Base-by-base conservation (phyloP, 2,329 filamentous ascomycete species). In the Talaromyces sp. region DNA sequence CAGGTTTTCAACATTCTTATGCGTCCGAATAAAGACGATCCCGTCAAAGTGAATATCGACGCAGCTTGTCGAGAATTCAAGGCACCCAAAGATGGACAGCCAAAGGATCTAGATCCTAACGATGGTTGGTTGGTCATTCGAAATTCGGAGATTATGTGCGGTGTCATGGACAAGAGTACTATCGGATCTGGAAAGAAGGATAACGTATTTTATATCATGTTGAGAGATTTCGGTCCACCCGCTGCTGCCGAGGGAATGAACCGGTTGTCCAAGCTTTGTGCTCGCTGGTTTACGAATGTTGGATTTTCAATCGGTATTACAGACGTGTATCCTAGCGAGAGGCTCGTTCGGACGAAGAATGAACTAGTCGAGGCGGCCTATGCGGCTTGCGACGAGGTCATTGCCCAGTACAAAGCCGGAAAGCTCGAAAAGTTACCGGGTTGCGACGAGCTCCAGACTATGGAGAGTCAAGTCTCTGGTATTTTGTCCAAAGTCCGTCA, bases 151-250 rank as follows among this genome's bases (percentile, higher is more conserved):
- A 89, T 98, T 68, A 96, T 99, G 91, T 98, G 94, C 74, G 95
- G 95, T 67, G 87, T 90, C 67, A 97, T 98, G 93, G 95, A 99
- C 82, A 99, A 99, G 79, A 91, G 92, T 1, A 98, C 93, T 0
- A 92, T 99, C n/a, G 95, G 95, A 71, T 89, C 92, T 5, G 95
- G 95, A 72, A 98, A 98, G 82, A 99, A 99, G 75, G 94, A 97
- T 76, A 97, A 93, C 0, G 89, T 99, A 22, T 99, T 98, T 75
- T 99, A 97, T 74, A 91, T 98, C 65, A 94, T 99, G 74, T 87
- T 98, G 71, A 87, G 95, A 82, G 95, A 99, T 80, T 99, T 91
- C 72, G 95, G 95, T 0, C 91, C 93, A 1, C 91, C 96, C 63
- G 89, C 91, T 65, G 93, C 95, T 7, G 93, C 94, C 0, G 86